phyloP scores from a whole-genome alignment of 1,284 basidiomycete species.

The Irpex sp. region DNA sequence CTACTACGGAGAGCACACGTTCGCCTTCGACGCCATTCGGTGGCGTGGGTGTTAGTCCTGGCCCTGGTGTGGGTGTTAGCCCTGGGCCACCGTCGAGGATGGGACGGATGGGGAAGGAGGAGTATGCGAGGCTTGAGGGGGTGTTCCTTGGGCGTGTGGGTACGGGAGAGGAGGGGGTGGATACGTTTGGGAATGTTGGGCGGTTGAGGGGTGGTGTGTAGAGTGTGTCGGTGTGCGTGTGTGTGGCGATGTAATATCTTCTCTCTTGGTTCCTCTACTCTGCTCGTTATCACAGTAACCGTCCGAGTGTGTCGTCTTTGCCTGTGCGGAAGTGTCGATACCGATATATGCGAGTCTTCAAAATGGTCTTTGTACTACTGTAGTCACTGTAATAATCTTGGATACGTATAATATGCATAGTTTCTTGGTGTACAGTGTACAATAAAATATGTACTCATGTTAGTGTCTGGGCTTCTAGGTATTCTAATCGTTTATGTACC shows the following conservation, averaged over 20 bases:
- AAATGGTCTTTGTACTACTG: no score
- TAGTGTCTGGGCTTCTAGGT: no score
- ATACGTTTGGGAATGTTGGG: slow-evolving; percentile 32
- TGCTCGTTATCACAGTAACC: no score
- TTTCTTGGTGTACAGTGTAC: no score
- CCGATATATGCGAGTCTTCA: no score
- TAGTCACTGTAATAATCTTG: no score
- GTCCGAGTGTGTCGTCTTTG: no score
- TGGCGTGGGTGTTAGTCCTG: slow-evolving; percentile 18
- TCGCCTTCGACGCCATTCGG: slow-evolving; percentile 35
- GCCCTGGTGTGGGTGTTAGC: background rate
- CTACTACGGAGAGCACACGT: slow-evolving; percentile 24
- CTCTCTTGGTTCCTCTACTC: no score
- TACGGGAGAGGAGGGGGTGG: slow-evolving; percentile 25
- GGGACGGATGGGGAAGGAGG: slow-evolving; percentile 15
- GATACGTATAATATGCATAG: no score
- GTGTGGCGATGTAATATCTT: background rate
- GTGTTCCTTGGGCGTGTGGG: slow-evolving; percentile 7
- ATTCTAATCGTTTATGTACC: no score
- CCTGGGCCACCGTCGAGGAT: background rate
- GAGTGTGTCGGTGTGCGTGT: background rate
- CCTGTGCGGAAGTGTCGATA: no score
- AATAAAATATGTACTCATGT: no score
- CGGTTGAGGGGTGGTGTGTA: slow-evolving; percentile 16
- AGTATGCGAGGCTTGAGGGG: slow-evolving; percentile 39